Percentiles rank a stretch among this genome's conserved stretches.
phyloP scores from a whole-genome alignment of 208 protist genomes.

The Novymonas esmeraldas region DNA sequence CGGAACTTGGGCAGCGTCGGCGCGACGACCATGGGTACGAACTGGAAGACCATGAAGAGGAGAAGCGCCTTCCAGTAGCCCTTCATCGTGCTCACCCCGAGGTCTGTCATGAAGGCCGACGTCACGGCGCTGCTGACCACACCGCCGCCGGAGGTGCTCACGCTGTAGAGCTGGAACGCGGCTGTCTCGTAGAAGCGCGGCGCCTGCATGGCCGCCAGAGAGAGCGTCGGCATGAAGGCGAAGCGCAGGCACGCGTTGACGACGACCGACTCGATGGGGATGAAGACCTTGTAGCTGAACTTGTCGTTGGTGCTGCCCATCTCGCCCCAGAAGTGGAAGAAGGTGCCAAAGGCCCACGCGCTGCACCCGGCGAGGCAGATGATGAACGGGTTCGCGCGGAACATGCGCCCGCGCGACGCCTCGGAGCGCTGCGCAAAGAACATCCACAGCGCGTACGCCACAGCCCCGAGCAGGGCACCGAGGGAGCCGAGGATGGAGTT shows the following conservation, averaged over 20 bases:
- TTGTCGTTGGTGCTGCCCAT: conserved; percentile 23
- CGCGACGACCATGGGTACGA: conserved; percentile 30
- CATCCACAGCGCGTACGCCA: conserved; percentile 42
- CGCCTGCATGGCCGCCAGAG: conserved; percentile 38
- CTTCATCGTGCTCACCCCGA: conserved; percentile 11
- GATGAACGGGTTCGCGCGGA: conserved; percentile 26
- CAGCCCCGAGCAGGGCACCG: conserved; percentile 28
- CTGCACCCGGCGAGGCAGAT: conserved; percentile 34
- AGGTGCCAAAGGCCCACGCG: conserved; percentile 33
- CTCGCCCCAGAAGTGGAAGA: conserved; percentile 33
- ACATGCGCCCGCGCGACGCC: conserved; percentile 15
- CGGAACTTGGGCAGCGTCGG: conserved; percentile 20
- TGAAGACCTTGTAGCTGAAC: conserved; percentile 35
- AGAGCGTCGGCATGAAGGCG: conserved; percentile 47
- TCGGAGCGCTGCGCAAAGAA: conserved; percentile 27
- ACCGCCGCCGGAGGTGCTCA: conserved; percentile 27
- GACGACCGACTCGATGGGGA: conserved; percentile 41
- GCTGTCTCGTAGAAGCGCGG: conserved; percentile 34
- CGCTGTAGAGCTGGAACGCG: conserved; percentile 39
- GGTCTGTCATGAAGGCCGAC: conserved; percentile 10
- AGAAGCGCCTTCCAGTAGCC: conserved; percentile 38
- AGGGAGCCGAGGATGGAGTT: conserved; percentile 23
- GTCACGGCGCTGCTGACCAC: conserved; percentile 16
- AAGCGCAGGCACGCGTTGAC: conserved; percentile 26
- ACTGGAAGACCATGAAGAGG: conserved; percentile 29